Conservation (phyloP, 192 early-diverging fungal genomes). For the Pilobolus umbonatus region DNA sequence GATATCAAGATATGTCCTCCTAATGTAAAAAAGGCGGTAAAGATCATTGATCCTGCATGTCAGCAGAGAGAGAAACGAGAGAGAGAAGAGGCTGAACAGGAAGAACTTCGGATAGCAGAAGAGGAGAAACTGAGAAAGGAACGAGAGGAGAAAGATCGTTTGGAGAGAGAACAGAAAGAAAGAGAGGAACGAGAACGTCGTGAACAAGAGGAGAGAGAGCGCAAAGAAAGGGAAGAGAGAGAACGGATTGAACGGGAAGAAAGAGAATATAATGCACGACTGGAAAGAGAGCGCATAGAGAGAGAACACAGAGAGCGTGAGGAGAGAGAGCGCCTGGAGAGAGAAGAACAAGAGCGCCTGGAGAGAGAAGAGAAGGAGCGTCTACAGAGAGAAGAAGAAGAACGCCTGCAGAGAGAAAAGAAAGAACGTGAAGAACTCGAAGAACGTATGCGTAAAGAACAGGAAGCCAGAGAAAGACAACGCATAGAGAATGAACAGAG, state of each 20-base stretch:
- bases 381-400: conserved; percentile 3
- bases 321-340: not conserved
- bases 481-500: conserved; percentile 5
- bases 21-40: conserved; percentile 17
- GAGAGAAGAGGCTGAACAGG: conserved; percentile 38
- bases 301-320: not conserved
- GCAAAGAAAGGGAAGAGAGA: not conserved
- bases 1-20: conserved; percentile 20
- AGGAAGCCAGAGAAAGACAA: not conserved
- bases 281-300: not conserved
- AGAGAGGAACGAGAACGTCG: conserved; percentile 15
- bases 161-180: conserved; percentile 14
- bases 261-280: not conserved
- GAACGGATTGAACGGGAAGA: conserved; percentile 3
- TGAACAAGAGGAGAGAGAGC: conserved; percentile 9
- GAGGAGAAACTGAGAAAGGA: conserved; percentile 28
- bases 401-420: not conserved
- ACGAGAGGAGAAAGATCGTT: conserved; percentile 16
- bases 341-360: not conserved
- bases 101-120: conserved; percentile 23
- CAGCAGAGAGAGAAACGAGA: conserved; percentile 39
- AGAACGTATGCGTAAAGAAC: conserved; percentile 4
- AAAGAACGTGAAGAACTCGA: conserved; percentile 1
- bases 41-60: conserved; percentile 48
- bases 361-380: not conserved